Percentiles rank a stretch among this genome's conserved stretches.
These are phyloP conservation scores for Linnemannia hyalina DNA, from an alignment of 192 early-diverging fungal species.

Conservation along the genomic window DNA sequence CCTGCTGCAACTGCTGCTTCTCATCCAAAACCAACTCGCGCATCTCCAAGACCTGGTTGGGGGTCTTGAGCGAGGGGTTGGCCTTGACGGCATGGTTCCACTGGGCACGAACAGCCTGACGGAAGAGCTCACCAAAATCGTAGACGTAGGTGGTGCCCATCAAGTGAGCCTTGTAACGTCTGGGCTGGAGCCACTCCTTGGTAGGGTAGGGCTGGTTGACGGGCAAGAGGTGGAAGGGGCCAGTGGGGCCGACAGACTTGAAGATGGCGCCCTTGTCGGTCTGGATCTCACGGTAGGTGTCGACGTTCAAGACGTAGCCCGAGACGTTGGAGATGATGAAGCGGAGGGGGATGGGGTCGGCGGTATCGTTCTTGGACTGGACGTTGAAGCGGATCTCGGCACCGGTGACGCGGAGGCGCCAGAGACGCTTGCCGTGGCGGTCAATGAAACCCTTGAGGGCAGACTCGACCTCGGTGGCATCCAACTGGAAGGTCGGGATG, in stretches of 20 bases:
- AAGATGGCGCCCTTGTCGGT: constrained; percentile 87
- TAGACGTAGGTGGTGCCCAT: constrained; percentile 99
- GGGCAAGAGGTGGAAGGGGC: constrained; percentile 85
- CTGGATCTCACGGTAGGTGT: constrained; percentile 93
- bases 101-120: constrained; percentile 82
- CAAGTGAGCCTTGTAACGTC: constrained; percentile 97
- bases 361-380: constrained; percentile 67
- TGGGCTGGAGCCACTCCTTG: constrained; percentile 96
- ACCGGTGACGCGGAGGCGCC: constrained; percentile 93
- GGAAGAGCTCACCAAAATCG: constrained; percentile 98
- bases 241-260: constrained; percentile 84
- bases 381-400: constrained; percentile 97
- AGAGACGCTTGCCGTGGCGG: constrained; percentile 95
- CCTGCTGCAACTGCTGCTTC: constrained; percentile 78
- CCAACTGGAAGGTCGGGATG: constrained; percentile 94
- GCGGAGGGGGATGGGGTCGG: constrained; percentile 81
- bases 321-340: constrained; percentile 94
- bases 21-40: constrained; percentile 93
- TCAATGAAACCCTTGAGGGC: constrained; percentile 92
- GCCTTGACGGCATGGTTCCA: constrained; percentile 76
- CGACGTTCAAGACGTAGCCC: constrained; percentile 91
- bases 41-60: constrained; percentile 77
- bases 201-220: constrained; percentile 89
- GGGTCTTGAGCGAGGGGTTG: constrained; percentile 62
- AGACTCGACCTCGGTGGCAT: constrained; percentile 84